Evolutionary conservation across 164 flowering plant species (phyloP).

Genomic region (Amborella trichopoda): DNA sequence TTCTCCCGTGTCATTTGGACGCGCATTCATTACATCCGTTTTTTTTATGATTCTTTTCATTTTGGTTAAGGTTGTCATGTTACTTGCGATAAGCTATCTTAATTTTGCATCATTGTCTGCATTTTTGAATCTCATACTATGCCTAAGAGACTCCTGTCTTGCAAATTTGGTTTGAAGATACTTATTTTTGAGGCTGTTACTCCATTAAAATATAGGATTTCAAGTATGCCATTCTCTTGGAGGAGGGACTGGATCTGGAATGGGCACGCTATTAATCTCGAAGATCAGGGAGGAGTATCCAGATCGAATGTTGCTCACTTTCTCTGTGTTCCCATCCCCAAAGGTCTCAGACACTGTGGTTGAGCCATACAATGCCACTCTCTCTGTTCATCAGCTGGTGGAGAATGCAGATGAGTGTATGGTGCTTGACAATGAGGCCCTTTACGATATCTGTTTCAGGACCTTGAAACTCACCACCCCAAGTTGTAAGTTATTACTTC

Average conservation of each 20-base stretch:
- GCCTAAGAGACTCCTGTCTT: too few relatives aligned
- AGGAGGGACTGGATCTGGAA: constrained; percentile 56
- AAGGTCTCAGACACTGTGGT: constrained; percentile 38
- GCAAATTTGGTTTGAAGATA: too few relatives aligned
- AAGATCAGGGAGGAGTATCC: constrained; percentile 19
- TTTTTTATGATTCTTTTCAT: too few relatives aligned
- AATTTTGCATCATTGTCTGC: too few relatives aligned
- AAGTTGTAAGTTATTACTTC: constrained; percentile 33
- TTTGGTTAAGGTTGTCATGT: too few relatives aligned
- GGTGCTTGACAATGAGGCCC: constrained; percentile 62
- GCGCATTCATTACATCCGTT: too few relatives aligned
- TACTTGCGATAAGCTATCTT: too few relatives aligned
- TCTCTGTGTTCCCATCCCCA: constrained; percentile 58
- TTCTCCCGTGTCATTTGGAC: too few relatives aligned
- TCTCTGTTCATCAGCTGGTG: constrained; percentile 63
- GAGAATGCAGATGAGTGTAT: constrained; percentile 33
- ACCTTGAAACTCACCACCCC: constrained; percentile 49
- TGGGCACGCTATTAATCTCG: constrained; percentile 17
- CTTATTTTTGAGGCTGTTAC: too few relatives aligned
- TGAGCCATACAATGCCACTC: constrained; percentile 68
- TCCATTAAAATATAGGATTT: too few relatives aligned
- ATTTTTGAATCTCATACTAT: too few relatives aligned
- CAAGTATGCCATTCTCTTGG: constrained; percentile 69
- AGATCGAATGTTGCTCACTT: constrained; percentile 57
- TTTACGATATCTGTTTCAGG: constrained; percentile 32